These are phyloP conservation scores for Wallacemonas rigidus DNA, from an alignment of 208 protist species.

Conservation along the genomic window DNA sequence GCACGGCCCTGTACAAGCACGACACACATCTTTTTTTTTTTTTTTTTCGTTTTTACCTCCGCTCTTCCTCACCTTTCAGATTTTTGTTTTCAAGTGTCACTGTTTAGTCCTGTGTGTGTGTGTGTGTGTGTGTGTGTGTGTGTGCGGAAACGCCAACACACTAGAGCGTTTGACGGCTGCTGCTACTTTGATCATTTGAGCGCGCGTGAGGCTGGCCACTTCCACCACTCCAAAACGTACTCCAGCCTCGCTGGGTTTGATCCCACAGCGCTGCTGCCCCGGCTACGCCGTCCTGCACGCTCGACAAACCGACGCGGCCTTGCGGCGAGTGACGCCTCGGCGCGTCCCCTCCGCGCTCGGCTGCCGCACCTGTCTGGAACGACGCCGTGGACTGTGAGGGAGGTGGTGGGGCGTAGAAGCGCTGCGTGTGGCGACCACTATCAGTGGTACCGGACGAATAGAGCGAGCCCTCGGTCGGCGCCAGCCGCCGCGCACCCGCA, in stretches of 20 bases:
- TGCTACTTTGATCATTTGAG: neutral
- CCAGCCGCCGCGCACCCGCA: neutral
- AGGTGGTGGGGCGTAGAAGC: neutral
- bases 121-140: neutral
- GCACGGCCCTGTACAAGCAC: too few relatives aligned
- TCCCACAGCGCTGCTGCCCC: slow-evolving; percentile 13
- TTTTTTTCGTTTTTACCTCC: too few relatives aligned
- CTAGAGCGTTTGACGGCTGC: neutral
- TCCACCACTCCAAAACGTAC: slow-evolving; percentile 9
- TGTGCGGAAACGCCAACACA: neutral
- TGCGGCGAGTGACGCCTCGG: neutral
- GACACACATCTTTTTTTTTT: too few relatives aligned
- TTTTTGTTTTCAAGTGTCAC: neutral
- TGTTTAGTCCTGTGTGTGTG: neutral
- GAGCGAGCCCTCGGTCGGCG: neutral
- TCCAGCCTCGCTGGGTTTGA: slow-evolving; percentile 17
- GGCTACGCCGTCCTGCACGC: neutral
- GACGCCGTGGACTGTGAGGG: neutral
- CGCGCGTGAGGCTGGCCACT: neutral
- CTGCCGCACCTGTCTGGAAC: too few relatives aligned
- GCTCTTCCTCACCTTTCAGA: neutral
- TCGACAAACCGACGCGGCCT: slow-evolving; percentile 12
- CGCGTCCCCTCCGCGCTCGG: too few relatives aligned
- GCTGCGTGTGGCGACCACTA: slow-evolving; percentile 9
- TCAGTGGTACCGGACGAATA: neutral